A percentile compares a stretch with the other conserved stretches of the same genome.
Evolutionary conservation across 345 rosid genomes (phyloP).

Genomic region (Populus deltoides): DNA sequence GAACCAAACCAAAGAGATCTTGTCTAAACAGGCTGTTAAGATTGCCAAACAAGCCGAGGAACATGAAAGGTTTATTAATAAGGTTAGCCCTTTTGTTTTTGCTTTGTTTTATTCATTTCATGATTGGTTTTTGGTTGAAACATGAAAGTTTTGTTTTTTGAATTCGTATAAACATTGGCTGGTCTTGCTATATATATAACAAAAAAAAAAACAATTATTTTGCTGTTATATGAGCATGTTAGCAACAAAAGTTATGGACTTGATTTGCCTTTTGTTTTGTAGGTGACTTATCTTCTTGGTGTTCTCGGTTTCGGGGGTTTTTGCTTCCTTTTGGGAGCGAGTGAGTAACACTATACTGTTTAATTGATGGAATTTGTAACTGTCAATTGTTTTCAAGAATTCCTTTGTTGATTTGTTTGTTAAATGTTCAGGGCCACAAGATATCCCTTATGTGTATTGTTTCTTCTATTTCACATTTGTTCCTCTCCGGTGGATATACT

Average conservation of each 20-base stretch:
- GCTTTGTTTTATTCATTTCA: background rate
- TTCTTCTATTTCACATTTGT: slow-evolving; percentile 75
- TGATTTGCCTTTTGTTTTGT: background rate
- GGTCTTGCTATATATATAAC: background rate
- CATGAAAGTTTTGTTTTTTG: background rate
- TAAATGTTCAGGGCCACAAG: slow-evolving; percentile 71
- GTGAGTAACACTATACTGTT: slow-evolving; percentile 41
- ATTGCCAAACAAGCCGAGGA: slow-evolving; percentile 94
- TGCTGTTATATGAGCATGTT: background rate
- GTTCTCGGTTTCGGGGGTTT: slow-evolving; percentile 93
- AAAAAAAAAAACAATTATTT: no score
- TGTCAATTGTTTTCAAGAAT: background rate
- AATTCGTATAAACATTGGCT: background rate
- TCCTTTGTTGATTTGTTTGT: slow-evolving; percentile 12
- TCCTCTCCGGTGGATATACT: slow-evolving; percentile 96
- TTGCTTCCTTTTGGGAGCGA: slow-evolving; percentile 89
- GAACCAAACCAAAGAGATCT: slow-evolving; percentile 69
- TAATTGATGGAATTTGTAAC: slow-evolving; percentile 15
- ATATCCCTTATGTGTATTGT: slow-evolving; percentile 79
- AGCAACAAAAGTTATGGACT: background rate
- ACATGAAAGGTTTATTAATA: slow-evolving; percentile 80
- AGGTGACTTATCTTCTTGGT: slow-evolving; percentile 87
- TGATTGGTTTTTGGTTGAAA: background rate
- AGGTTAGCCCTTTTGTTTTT: slow-evolving; percentile 36
- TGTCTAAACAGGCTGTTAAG: slow-evolving; percentile 88